Percentiles rank a stretch among this genome's conserved stretches.
These are phyloP conservation scores for Metschnikowia shivogae DNA, from an alignment of 805 yeast species.

Conservation along the genomic window DNA sequence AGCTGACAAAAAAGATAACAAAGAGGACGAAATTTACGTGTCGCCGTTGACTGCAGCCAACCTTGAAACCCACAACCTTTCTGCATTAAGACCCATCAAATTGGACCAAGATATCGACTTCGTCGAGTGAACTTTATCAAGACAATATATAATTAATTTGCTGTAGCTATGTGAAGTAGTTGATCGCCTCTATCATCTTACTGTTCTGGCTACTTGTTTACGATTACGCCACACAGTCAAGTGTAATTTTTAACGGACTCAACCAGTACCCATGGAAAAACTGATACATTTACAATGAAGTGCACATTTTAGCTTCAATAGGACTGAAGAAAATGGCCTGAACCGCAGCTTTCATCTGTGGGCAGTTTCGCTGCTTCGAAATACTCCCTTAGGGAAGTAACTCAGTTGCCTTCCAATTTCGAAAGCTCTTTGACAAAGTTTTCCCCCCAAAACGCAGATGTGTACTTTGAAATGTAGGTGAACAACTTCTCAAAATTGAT, in stretches of 20 bases:
- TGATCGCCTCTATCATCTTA: no score
- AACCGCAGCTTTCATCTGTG: no score
- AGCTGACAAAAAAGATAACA: slow-evolving; percentile 10
- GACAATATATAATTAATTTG: background rate
- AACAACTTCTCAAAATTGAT: slow-evolving; percentile 81
- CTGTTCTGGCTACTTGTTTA: no score
- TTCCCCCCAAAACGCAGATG: slow-evolving; percentile 97
- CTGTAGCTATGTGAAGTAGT: background rate
- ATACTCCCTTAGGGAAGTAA: background rate
- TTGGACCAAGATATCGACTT: slow-evolving; percentile 9
- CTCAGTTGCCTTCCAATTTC: slow-evolving; percentile 22
- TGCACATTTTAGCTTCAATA: no score
- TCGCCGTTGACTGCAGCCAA: slow-evolving; percentile 16
- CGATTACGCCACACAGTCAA: no score
- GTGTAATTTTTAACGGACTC: no score
- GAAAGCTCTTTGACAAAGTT: slow-evolving; percentile 84
- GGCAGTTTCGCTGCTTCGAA: no score
- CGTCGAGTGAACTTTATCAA: slow-evolving; percentile 11
- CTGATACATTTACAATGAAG: no score
- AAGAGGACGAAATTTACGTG: slow-evolving; percentile 6
- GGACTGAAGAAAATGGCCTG: no score
- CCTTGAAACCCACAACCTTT: slow-evolving; percentile 16
- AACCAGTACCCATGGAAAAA: no score
- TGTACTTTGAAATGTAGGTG: slow-evolving; percentile 85
- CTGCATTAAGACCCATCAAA: slow-evolving; percentile 7